These are phyloP conservation scores for Leptographium lundbergii DNA, from an alignment of 2,329 filamentous ascomycete species.

Conservation along the genomic window DNA sequence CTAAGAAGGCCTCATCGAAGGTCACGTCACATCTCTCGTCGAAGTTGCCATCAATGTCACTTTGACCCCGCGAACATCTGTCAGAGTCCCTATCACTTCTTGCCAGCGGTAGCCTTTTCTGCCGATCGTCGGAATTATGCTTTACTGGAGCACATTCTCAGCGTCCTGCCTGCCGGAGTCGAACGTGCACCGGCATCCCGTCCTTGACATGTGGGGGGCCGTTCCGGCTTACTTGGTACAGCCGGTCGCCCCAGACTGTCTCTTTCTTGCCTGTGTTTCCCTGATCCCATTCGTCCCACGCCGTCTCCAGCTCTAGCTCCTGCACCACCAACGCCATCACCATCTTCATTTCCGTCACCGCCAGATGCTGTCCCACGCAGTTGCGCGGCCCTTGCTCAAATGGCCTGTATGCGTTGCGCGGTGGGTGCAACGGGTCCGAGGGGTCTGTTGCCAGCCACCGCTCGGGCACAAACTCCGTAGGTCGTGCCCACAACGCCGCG, in stretches of 20 bases:
- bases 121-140: too few species aligned
- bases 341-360: slow-evolving; percentile 8
- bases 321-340: slow-evolving; percentile 8
- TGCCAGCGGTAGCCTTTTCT: too few species aligned
- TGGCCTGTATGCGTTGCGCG: slow-evolving; percentile 37
- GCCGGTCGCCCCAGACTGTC: slow-evolving; percentile 18
- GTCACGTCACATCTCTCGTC: too few species aligned
- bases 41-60: too few species aligned
- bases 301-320: slow-evolving; percentile 9
- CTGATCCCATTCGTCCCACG: slow-evolving; percentile 14
- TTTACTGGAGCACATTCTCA: background rate
- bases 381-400: slow-evolving; percentile 42
- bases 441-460: slow-evolving; percentile 27
- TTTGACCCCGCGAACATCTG: too few species aligned
- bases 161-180: slow-evolving; percentile 6
- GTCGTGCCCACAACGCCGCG: slow-evolving; percentile 27
- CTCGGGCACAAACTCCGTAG: slow-evolving; percentile 34
- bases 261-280: slow-evolving; percentile 13
- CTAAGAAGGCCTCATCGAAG: background rate
- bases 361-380: slow-evolving; percentile 37
- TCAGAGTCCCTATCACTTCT: too few species aligned
- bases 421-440: slow-evolving; percentile 20
- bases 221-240: slow-evolving; percentile 16
- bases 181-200: slow-evolving; percentile 25
- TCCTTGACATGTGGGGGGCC: slow-evolving; percentile 22